Percentiles rank a stretch among this genome's conserved stretches.
Evolutionary conservation across 2,329 filamentous ascomycete species (phyloP).

Genomic region (Drechslerella stenobrocha): DNA sequence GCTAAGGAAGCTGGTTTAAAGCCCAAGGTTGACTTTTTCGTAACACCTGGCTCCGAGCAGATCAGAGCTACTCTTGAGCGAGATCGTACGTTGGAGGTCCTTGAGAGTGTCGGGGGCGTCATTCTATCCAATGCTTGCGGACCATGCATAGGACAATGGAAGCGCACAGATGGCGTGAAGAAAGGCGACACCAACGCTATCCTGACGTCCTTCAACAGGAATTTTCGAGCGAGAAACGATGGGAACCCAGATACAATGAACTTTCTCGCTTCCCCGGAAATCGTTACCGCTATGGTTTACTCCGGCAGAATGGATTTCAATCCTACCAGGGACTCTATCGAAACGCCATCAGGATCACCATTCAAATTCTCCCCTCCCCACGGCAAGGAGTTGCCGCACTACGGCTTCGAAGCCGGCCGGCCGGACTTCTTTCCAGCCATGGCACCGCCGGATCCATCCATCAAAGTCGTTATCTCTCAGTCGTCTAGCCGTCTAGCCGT

Average conservation of each 20-base stretch:
- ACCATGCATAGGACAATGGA: slow-evolving; percentile 94
- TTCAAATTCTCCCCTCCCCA: slow-evolving; percentile 83
- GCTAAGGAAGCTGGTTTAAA: slow-evolving; percentile 85
- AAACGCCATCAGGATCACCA: slow-evolving; percentile 73
- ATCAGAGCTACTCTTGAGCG: slow-evolving; percentile 91
- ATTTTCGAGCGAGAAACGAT: slow-evolving; percentile 96
- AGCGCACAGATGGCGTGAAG: slow-evolving; percentile 77
- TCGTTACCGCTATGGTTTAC: slow-evolving; percentile 95
- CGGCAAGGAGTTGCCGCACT: slow-evolving; percentile 65
- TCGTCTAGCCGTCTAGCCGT: slow-evolving; percentile 87
- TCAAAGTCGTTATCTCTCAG: slow-evolving; percentile 76
- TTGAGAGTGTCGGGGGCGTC: slow-evolving; percentile 81
- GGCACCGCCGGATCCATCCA: slow-evolving; percentile 70
- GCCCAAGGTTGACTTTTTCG: slow-evolving; percentile 88
- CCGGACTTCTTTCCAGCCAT: slow-evolving; percentile 72
- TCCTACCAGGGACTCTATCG: slow-evolving; percentile 82
- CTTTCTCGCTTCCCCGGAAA: slow-evolving; percentile 92
- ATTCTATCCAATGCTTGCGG: slow-evolving; percentile 94
- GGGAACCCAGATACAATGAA: slow-evolving; percentile 98
- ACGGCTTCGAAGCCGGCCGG: slow-evolving; percentile 80
- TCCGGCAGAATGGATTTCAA: slow-evolving; percentile 93
- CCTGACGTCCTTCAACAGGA: slow-evolving; percentile 95
- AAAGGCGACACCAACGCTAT: slow-evolving; percentile 90
- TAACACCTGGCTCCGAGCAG: slow-evolving; percentile 95
- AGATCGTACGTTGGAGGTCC: slow-evolving; percentile 82